phyloP scores from a whole-genome alignment of 179 eudicot species.

The Silene coronaria region DNA sequence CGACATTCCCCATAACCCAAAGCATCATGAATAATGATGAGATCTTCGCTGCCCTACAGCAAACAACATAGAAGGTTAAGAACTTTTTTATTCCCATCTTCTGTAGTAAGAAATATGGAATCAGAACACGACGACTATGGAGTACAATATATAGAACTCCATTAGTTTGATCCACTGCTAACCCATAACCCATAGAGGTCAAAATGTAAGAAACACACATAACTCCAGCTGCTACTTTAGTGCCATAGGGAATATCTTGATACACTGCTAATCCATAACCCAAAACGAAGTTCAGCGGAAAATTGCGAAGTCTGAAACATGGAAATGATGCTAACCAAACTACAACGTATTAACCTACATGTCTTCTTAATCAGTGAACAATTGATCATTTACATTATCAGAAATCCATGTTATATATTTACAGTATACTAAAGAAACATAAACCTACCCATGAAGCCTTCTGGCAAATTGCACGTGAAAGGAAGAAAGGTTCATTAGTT shows the following conservation, averaged over 20 bases:
- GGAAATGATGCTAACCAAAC: neutral
- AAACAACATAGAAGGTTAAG: constrained; percentile 11
- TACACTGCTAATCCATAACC: too few relatives aligned
- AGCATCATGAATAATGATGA: constrained; percentile 69
- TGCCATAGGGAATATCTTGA: neutral
- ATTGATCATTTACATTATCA: neutral
- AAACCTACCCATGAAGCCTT: too few relatives aligned
- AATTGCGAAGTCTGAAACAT: neutral
- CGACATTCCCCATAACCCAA: constrained; percentile 85
- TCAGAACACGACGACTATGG: neutral
- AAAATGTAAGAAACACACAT: too few relatives aligned
- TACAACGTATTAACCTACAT: neutral
- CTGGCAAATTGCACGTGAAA: too few relatives aligned
- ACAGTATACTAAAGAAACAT: neutral
- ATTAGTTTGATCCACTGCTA: too few relatives aligned
- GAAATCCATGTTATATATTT: neutral
- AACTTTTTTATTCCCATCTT: neutral
- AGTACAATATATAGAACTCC: too few relatives aligned
- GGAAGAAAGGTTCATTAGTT: too few relatives aligned
- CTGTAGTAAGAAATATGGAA: neutral
- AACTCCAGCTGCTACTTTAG: neutral
- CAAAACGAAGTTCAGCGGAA: too few relatives aligned
- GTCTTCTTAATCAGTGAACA: neutral
- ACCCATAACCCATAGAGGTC: too few relatives aligned
- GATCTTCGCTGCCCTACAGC: constrained; percentile 75